Conservation (phyloP, 2,329 filamentous ascomycete genomes). For the Ceratocystis albifundus region DNA sequence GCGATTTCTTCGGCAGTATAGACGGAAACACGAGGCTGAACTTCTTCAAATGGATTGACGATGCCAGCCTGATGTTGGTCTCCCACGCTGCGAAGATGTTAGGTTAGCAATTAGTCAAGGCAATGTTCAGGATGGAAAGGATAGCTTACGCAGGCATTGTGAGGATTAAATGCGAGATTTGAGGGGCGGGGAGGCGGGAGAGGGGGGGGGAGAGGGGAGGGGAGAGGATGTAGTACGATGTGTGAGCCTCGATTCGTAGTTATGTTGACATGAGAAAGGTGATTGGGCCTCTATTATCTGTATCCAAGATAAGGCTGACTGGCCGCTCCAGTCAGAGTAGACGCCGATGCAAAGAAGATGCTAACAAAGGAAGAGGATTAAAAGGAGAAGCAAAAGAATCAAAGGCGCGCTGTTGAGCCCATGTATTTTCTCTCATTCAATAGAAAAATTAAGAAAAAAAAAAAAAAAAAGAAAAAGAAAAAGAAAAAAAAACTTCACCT, state of each 20-base stretch:
- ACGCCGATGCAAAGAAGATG: neutral
- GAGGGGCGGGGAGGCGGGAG: too few relatives aligned
- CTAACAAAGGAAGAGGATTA: neutral
- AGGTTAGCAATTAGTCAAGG: slow-evolving; percentile 19
- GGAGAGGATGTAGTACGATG: too few relatives aligned
- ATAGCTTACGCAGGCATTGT: slow-evolving; percentile 37
- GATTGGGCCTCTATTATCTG: neutral
- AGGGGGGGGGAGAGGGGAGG: too few relatives aligned
- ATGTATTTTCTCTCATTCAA: neutral
- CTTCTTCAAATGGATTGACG: slow-evolving; percentile 72
- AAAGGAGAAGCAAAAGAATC: slow-evolving; percentile 6
- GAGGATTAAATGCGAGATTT: slow-evolving; percentile 13
- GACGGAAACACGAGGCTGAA: slow-evolving; percentile 54
- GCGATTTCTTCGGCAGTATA: slow-evolving; percentile 89
- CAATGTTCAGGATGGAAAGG: slow-evolving; percentile 19
- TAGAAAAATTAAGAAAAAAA: neutral
- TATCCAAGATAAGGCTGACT: slow-evolving; percentile 3
- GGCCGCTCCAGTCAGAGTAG: neutral
- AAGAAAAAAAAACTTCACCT: slow-evolving; percentile 1
- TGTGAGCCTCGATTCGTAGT: neutral
- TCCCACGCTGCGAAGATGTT: slow-evolving; percentile 43
- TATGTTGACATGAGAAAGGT: neutral
- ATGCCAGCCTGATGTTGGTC: slow-evolving; percentile 51
- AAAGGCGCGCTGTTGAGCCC: neutral
- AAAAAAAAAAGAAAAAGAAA: too few relatives aligned